Conservation (phyloP, 2,329 filamentous ascomycete species). For the Colletotrichum brevisporum region DNA sequence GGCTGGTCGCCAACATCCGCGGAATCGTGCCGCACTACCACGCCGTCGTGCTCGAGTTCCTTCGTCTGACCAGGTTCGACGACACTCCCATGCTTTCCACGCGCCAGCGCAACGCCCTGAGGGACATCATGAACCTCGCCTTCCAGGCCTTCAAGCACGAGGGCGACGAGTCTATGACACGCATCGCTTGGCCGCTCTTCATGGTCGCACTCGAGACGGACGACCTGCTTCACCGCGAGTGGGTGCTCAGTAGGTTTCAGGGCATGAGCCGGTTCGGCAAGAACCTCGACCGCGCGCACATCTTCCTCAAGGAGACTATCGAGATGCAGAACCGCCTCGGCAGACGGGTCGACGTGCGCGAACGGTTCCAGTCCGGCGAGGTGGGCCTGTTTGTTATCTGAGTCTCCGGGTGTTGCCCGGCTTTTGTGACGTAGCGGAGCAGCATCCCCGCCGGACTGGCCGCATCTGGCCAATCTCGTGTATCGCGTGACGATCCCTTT, state of each 20-base stretch:
- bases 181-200: conserved; percentile 53
- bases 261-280: conserved; percentile 49
- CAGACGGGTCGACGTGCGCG: conserved; percentile 40
- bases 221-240: conserved; percentile 50
- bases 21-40: conserved; percentile 53
- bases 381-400: conserved; percentile 44
- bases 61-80: conserved; percentile 42
- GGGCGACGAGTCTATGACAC: conserved; percentile 49
- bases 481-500: neutral
- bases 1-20: conserved; percentile 52
- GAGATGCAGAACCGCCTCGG: conserved; percentile 41
- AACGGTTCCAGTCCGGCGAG: conserved; percentile 36
- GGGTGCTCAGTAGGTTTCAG: conserved; percentile 50
- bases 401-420: conserved; percentile 2
- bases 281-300: conserved; percentile 49
- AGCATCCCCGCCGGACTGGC: neutral
- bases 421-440: neutral
- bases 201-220: conserved; percentile 53
- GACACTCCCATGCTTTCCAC: conserved; percentile 33
- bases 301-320: conserved; percentile 46
- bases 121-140: conserved; percentile 50
- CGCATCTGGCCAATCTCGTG: neutral
- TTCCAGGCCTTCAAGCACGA: conserved; percentile 51
- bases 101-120: conserved; percentile 29
- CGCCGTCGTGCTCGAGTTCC: conserved; percentile 50